Evolutionary conservation across 352 stramenopile species (phyloP).

Genomic region (Phytopythium boreale): DNA sequence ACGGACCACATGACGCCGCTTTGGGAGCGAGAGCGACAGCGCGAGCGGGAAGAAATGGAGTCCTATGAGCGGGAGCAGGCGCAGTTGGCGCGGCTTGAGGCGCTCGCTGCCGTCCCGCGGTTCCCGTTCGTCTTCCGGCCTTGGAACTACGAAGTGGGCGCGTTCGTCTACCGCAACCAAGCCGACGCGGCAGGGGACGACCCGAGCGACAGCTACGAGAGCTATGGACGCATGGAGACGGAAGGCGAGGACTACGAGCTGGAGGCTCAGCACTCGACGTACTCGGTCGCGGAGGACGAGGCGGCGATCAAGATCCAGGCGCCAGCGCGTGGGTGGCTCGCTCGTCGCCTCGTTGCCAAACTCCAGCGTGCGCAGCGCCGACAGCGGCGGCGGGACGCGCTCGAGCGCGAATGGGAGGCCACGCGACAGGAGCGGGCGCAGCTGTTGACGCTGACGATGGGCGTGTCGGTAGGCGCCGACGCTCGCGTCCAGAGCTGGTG

Average conservation of each 20-base stretch:
- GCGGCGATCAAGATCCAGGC: conserved; percentile 41
- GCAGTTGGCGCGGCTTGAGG: conserved; percentile 26
- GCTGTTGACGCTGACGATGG: conserved; percentile 36
- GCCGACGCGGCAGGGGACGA: background rate
- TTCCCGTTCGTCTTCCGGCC: conserved; percentile 44
- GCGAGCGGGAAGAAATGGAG: conserved; percentile 49
- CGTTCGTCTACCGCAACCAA: conserved; percentile 1
- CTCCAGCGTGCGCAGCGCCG: conserved; percentile 30
- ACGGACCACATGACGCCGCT: conserved; percentile 56
- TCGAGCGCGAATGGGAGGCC: conserved; percentile 45
- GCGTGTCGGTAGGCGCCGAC: background rate
- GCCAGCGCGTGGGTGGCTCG: conserved; percentile 34
- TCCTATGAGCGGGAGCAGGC: conserved; percentile 35
- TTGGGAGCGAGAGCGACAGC: conserved; percentile 60
- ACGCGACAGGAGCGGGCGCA: conserved; percentile 37
- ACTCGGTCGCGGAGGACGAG: conserved; percentile 64
- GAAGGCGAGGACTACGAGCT: conserved; percentile 12
- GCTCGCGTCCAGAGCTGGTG: background rate
- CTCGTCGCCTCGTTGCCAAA: conserved; percentile 23
- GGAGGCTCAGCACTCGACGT: conserved; percentile 42
- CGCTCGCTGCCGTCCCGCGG: conserved; percentile 36
- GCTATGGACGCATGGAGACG: conserved; percentile 34
- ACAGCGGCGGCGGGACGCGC: conserved; percentile 14
- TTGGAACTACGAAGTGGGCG: background rate
- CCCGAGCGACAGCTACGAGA: conserved; percentile 34